Conservation (phyloP, 2,329 filamentous ascomycete genomes). For the Calonectria pteridis region DNA sequence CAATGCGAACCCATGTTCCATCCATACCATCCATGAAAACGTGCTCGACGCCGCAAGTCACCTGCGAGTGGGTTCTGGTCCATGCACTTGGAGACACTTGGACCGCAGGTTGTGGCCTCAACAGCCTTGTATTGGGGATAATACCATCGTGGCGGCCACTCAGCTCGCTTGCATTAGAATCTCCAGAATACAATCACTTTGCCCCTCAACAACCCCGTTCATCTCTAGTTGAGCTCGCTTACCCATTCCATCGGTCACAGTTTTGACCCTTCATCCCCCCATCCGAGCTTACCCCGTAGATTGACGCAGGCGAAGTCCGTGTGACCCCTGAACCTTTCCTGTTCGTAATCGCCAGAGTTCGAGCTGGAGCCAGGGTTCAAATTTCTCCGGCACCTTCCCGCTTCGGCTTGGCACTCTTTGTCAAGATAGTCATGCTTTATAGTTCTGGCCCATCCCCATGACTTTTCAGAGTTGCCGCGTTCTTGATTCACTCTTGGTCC, state of each 20-base stretch:
- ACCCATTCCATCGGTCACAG: not conserved
- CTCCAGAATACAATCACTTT: no score
- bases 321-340: not conserved
- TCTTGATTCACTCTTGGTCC: not conserved
- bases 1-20: not conserved
- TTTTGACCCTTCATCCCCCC: not conserved
- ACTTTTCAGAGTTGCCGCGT: not conserved
- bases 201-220: not conserved
- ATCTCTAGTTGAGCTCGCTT: not conserved
- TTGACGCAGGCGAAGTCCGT: conserved; percentile 3
- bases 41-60: not conserved
- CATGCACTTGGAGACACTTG: not conserved
- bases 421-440: not conserved
- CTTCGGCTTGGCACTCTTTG: conserved; percentile 1
- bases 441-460: not conserved
- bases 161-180: not conserved
- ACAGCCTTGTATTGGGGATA: not conserved
- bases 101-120: no score
- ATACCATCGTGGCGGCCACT: not conserved
- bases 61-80: not conserved
- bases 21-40: not conserved
- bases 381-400: conserved; percentile 9
- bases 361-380: not conserved
- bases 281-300: not conserved
- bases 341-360: not conserved